Conservation (phyloP, 805 yeast species). For the Ogataea haglerorum region DNA sequence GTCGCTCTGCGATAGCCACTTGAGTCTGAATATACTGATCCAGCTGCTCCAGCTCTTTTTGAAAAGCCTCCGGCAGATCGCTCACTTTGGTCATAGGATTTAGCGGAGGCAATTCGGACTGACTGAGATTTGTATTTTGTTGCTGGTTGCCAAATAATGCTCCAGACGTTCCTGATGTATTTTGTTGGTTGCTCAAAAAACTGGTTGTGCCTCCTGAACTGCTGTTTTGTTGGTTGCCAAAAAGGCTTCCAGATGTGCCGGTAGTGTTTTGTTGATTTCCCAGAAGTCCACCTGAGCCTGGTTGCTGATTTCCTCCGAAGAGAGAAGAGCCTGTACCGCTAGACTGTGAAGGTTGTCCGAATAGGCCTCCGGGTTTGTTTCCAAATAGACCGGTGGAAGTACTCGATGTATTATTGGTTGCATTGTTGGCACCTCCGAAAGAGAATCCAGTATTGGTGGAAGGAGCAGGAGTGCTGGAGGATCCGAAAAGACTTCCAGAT, state of each 20-base stretch:
- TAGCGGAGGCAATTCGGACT: conserved; percentile 45
- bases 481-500: conserved; percentile 10
- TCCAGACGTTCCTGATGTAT: conserved; percentile 6
- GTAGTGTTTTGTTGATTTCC: conserved; percentile 20
- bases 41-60: conserved; percentile 63
- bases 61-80: conserved; percentile 69
- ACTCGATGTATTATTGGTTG: conserved; percentile 3
- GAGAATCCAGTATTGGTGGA: conserved; percentile 5
- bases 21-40: conserved; percentile 73
- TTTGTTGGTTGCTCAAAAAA: conserved; percentile 7
- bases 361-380: conserved; percentile 9
- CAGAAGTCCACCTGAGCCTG: conserved; percentile 7
- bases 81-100: conserved; percentile 74
- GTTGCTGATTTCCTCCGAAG: conserved; percentile 17
- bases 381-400: conserved; percentile 12
- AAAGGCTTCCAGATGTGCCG: conserved; percentile 12
- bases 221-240: conserved; percentile 11
- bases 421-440: conserved; percentile 10
- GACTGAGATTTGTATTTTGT: conserved; percentile 27
- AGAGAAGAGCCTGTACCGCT: conserved; percentile 9
- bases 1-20: conserved; percentile 65
- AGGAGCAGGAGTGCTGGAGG: conserved; percentile 1
- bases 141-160: conserved; percentile 29
- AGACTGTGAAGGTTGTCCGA: conserved; percentile 8
- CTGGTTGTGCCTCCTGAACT: conserved; percentile 4